Evolutionary conservation across 371 early-diverging fungal genomes (phyloP).

Genomic region (Lichtheimia hyalospora): DNA sequence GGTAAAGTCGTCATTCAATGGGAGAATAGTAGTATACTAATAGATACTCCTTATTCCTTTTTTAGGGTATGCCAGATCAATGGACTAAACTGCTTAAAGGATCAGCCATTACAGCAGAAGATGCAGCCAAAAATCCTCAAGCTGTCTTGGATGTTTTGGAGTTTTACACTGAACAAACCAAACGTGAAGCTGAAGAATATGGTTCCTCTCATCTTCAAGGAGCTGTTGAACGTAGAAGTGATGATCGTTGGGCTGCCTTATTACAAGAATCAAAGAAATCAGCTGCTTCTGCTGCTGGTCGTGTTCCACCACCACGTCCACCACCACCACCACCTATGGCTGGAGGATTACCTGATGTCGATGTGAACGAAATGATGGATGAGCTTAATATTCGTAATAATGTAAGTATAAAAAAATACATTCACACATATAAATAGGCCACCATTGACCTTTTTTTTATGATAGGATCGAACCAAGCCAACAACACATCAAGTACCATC

Average conservation of each 20-base stretch:
- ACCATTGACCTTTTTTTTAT: too few species aligned
- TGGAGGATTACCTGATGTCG: slow-evolving; percentile 16
- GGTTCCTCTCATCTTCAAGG: slow-evolving; percentile 34
- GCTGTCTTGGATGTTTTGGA: slow-evolving; percentile 93
- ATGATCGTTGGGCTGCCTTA: slow-evolving; percentile 52
- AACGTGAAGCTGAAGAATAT: slow-evolving; percentile 53
- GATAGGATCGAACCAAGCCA: too few species aligned
- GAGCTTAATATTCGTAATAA: slow-evolving; percentile 15
- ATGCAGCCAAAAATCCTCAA: slow-evolving; percentile 90
- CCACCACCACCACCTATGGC: slow-evolving; percentile 24
- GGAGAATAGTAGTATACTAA: neutral
- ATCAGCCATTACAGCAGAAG: slow-evolving; percentile 90
- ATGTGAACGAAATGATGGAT: slow-evolving; percentile 27
- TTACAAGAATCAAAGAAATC: slow-evolving; percentile 20
- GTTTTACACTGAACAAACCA: slow-evolving; percentile 87
- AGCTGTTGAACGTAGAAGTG: slow-evolving; percentile 41
- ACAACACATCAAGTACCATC: too few species aligned
- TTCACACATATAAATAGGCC: too few species aligned
- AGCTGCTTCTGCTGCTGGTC: neutral
- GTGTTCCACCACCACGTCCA: slow-evolving; percentile 21
- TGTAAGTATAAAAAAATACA: neutral
- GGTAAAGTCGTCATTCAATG: slow-evolving; percentile 49
- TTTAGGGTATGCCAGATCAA: slow-evolving; percentile 83
- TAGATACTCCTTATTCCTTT: neutral
- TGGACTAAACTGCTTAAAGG: slow-evolving; percentile 86